Conservation (phyloP, 768 basidiomycete genomes). For the Lentinula sp. region DNA sequence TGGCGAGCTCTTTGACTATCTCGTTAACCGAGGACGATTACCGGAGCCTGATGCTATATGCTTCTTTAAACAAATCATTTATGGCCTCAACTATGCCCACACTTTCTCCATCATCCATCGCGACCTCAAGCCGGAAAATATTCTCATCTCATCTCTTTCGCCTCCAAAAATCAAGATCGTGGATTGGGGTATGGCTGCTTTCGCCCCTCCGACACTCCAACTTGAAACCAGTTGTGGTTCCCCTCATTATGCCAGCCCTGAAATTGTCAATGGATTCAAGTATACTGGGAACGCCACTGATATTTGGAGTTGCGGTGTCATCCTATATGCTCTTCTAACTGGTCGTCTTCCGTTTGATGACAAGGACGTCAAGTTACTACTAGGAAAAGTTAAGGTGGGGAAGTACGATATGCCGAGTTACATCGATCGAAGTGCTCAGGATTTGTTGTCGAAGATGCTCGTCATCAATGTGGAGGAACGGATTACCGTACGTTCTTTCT, state of each 20-base stretch:
- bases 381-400: conserved; percentile 84
- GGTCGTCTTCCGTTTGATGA: conserved; percentile 94
- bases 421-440: conserved; percentile 78
- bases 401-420: conserved; percentile 78
- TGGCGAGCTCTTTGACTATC: conserved; percentile 94
- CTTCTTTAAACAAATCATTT: conserved; percentile 94
- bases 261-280: conserved; percentile 87
- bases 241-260: conserved; percentile 95
- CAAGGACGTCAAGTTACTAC: conserved; percentile 69
- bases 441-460: conserved; percentile 83
- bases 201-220: conserved; percentile 78
- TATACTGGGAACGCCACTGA: conserved; percentile 90
- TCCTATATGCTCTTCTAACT: conserved; percentile 84
- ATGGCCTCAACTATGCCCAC: conserved; percentile 94
- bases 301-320: conserved; percentile 96
- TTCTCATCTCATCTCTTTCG: conserved; percentile 78
- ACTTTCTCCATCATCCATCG: conserved; percentile 97
- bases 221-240: conserved; percentile 95
- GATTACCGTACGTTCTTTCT: conserved; percentile 59
- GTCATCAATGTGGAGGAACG: conserved; percentile 76
- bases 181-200: conserved; percentile 98
- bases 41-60: conserved; percentile 76
- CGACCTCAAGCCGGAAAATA: conserved; percentile 97
- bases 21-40: conserved; percentile 84
- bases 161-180: conserved; percentile 91